Evolutionary conservation across 352 stramenopile genomes (phyloP).

Genomic region (Pythium apleroticum): DNA sequence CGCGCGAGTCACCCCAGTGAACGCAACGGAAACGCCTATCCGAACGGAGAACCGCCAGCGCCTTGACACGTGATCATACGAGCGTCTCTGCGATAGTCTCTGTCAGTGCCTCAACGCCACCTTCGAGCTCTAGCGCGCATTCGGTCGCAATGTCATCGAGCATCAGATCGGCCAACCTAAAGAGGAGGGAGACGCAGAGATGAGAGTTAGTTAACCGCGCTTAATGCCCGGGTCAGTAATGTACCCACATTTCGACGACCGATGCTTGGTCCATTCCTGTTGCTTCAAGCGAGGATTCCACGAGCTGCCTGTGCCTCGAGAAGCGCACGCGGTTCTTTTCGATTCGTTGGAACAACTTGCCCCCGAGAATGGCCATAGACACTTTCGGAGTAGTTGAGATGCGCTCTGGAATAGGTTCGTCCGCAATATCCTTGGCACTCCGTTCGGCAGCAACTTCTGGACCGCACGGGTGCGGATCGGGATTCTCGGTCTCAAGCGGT

Average conservation of each 20-base stretch:
- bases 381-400: background rate
- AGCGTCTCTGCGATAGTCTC: constrained; percentile 40
- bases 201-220: background rate
- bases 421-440: background rate
- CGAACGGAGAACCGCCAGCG: constrained; percentile 23
- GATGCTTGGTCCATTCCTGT: constrained; percentile 57
- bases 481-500: background rate
- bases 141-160: constrained; percentile 44
- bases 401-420: background rate
- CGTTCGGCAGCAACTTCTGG: no score
- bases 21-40: constrained; percentile 9
- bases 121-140: constrained; percentile 36
- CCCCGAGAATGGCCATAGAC: constrained; percentile 14
- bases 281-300: constrained; percentile 51
- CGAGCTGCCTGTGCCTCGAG: constrained; percentile 48
- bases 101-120: constrained; percentile 38
- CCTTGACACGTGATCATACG: constrained; percentile 19
- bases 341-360: constrained; percentile 27
- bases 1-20: background rate
- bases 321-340: constrained; percentile 56
- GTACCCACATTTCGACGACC: constrained; percentile 64
- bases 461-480: background rate
- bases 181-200: background rate
- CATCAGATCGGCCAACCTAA: constrained; percentile 45
- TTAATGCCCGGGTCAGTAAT: background rate